These are phyloP conservation scores for Monascus purpureus DNA, from an alignment of 495 filamentous ascomycete species.

Conservation along the genomic window DNA sequence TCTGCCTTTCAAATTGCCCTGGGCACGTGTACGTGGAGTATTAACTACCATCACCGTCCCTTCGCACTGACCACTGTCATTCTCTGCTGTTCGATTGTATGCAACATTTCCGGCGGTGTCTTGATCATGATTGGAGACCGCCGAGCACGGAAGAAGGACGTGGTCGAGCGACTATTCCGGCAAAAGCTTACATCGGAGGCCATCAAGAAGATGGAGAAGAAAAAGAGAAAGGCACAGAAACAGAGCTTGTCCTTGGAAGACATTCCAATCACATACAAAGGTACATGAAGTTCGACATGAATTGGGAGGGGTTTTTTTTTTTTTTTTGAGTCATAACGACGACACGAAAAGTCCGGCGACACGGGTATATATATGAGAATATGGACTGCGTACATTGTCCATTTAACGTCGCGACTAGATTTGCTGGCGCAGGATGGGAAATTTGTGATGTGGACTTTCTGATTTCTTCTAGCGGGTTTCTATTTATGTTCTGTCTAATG, in stretches of 20 bases:
- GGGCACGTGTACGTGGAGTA: slow-evolving; percentile 60
- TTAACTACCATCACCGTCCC: slow-evolving; percentile 46
- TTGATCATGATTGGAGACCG: slow-evolving; percentile 60
- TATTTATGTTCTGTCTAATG: too few relatives aligned
- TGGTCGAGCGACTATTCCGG: slow-evolving; percentile 55
- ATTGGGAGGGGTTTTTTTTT: too few relatives aligned
- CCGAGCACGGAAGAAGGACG: slow-evolving; percentile 66
- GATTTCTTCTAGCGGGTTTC: too few relatives aligned
- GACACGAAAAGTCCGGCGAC: too few relatives aligned
- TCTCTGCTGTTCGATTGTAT: slow-evolving; percentile 58
- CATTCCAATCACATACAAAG: too few relatives aligned
- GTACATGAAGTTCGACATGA: too few relatives aligned
- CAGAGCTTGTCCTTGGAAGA: slow-evolving; percentile 5
- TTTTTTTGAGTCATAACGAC: too few relatives aligned
- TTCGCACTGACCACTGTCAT: slow-evolving; percentile 65
- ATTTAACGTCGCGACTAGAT: too few relatives aligned
- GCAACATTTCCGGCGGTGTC: slow-evolving; percentile 57
- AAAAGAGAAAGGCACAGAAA: slow-evolving; percentile 35
- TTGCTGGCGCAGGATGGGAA: too few relatives aligned
- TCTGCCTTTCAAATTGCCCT: slow-evolving; percentile 62
- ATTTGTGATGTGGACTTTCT: too few relatives aligned
- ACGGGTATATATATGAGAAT: too few relatives aligned
- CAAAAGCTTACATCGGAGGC: slow-evolving; percentile 61
- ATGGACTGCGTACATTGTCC: too few relatives aligned
- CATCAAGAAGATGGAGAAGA: slow-evolving; percentile 56